A percentile compares a stretch with the other conserved stretches of the same genome.
Conservation (phyloP, 495 filamentous ascomycete species). For the Penicillium samsonianum region DNA sequence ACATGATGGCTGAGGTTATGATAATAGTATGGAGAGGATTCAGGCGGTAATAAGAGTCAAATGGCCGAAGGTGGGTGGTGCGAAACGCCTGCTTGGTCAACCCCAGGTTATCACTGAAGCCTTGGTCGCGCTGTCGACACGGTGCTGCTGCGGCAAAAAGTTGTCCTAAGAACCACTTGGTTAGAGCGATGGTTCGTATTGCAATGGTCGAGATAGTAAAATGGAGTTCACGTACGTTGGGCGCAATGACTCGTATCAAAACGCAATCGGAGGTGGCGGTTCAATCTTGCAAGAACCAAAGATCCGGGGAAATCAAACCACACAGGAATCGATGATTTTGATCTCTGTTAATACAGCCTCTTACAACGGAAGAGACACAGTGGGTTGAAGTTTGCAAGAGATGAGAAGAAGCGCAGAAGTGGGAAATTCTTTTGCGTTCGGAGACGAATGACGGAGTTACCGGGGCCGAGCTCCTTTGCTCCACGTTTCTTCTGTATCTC, state of each 20-base stretch:
- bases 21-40: conserved; percentile 11
- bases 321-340: background rate
- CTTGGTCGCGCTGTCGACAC: background rate
- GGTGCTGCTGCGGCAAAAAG: background rate
- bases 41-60: conserved; percentile 42
- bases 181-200: background rate
- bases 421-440: conserved; percentile 46
- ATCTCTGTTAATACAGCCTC: background rate
- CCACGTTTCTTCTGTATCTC: conserved; percentile 15
- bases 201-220: background rate
- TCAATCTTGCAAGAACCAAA: background rate
- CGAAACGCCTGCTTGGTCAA: background rate
- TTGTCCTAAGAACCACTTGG: background rate
- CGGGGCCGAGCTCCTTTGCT: conserved; percentile 40
- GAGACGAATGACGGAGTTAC: conserved; percentile 48
- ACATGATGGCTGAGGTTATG: conserved; percentile 34
- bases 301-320: background rate
- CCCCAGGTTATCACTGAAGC: background rate
- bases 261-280: conserved; percentile 14
- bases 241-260: conserved; percentile 2
- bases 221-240: background rate
- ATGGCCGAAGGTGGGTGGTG: background rate
- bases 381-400: conserved; percentile 15
- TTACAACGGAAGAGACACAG: background rate
- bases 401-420: conserved; percentile 24